These are phyloP conservation scores for Debaryomyces nepalensis DNA, from an alignment of 1,139 yeast genomes.

Conservation along the genomic window DNA sequence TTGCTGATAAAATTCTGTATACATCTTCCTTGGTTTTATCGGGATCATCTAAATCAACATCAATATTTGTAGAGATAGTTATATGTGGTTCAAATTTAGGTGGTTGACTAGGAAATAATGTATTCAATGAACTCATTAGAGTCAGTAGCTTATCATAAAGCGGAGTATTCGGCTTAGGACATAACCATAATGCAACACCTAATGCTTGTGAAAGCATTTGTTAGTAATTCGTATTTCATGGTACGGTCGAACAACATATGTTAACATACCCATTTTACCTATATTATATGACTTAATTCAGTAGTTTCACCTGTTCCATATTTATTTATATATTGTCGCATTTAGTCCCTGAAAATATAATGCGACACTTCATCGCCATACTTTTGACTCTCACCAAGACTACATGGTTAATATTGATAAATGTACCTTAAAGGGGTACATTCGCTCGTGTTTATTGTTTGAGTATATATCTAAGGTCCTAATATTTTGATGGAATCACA, in stretches of 20 bases:
- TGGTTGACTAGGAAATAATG: conserved; percentile 73
- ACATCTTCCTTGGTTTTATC: conserved; percentile 56
- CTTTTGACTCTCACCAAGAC: no score
- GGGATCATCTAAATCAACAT: conserved; percentile 41
- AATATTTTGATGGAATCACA: conserved; percentile 52
- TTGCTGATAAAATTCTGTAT: conserved; percentile 63
- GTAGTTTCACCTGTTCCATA: not conserved
- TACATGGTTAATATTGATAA: no score
- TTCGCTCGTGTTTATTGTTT: not conserved
- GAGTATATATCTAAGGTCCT: conserved; percentile 12
- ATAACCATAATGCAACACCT: conserved; percentile 75
- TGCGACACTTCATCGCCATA: no score
- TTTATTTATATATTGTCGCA: not conserved
- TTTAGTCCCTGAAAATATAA: conserved; percentile 1
- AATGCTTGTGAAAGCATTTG: conserved; percentile 22
- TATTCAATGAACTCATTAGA: conserved; percentile 65
- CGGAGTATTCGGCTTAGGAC: conserved; percentile 63
- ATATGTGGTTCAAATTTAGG: conserved; percentile 74
- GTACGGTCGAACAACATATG: not conserved
- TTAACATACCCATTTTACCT: conserved; percentile 26
- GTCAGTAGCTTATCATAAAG: conserved; percentile 62
- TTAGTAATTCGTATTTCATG: conserved; percentile 19
- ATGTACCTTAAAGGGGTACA: not conserved
- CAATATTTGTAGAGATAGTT: conserved; percentile 68
- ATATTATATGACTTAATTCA: no score